These are phyloP conservation scores for Sinapis alba DNA, from an alignment of 441 rosid genomes.

Conservation along the genomic window DNA sequence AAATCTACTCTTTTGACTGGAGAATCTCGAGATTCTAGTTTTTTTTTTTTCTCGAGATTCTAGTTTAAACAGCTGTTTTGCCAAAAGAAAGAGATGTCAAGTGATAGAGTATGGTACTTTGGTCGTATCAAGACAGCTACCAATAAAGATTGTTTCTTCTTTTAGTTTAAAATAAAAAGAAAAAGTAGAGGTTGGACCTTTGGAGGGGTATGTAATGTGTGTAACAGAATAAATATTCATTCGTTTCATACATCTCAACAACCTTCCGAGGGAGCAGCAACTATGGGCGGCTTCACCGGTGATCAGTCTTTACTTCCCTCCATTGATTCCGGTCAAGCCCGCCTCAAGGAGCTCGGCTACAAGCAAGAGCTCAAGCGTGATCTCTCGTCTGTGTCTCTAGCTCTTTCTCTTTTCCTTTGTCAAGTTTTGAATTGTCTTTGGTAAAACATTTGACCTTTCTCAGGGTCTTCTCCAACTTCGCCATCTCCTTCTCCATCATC, in stretches of 20 bases:
- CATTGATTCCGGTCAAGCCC: slow-evolving; percentile 75
- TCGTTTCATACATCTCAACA: slow-evolving; percentile 1
- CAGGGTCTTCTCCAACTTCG: slow-evolving; percentile 91
- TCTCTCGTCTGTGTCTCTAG: slow-evolving; percentile 59
- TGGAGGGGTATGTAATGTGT: neutral
- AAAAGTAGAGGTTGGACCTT: neutral
- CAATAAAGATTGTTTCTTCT: neutral
- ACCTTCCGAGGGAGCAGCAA: neutral
- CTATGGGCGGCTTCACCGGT: slow-evolving; percentile 22
- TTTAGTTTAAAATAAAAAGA: neutral
- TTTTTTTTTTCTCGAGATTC: neutral
- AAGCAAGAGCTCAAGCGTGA: slow-evolving; percentile 97
- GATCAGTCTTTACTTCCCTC: neutral
- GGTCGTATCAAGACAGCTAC: neutral
- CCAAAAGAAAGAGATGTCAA: neutral
- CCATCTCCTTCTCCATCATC: slow-evolving; percentile 89
- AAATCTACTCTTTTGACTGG: neutral
- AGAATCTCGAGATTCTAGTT: neutral
- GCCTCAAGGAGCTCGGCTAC: slow-evolving; percentile 88
- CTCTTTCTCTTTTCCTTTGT: neutral
- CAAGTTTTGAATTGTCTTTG: neutral
- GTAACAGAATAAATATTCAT: slow-evolving; percentile 14
- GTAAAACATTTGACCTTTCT: slow-evolving; percentile 22
- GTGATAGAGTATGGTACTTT: neutral
- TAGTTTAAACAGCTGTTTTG: neutral